Evolutionary conservation across 208 protist species (phyloP), one percentile per base, ranked within the genome.

Genomic region (Trypanosoma conorhini): DNA sequence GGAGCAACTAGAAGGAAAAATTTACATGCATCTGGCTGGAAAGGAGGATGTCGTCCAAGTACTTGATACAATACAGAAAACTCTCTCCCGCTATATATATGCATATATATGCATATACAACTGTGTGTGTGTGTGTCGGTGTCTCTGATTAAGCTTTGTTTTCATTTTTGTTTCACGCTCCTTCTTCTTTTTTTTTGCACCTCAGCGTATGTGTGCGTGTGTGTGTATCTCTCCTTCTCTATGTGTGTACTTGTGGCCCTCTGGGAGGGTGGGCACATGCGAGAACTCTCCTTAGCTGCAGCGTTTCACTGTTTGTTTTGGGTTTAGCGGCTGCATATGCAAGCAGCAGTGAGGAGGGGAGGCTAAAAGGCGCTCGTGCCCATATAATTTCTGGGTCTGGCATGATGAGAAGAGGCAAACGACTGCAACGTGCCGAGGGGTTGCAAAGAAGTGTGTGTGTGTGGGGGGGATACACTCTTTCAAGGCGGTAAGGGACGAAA

Each of bases 211-310:
- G 51, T 51, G n/a, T 56, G 28, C 38, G 24, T 70, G 10, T 61
- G 24, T 44, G 57, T 50, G 24, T 58, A n/a, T 59, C 15, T 58
- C 57, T 56, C 13, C 69, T 24, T 72, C 55, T 69, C 38, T 58
- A 19, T 59, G 24, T 58, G 28, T 42, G 17, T 33, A 42, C 21
- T 15, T 42, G 10, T 42, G 33, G 7, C 33, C 33, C 33, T 38
- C 33, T 38, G 33, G 33, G 33, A 9, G 33, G 33, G 33, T 38
- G 33, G 33, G 33, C 7, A 24, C 17, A 35, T 1, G 38, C 35
- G 35, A 35, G 22, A 35, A 33, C 57, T 9, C 12, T 42, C 8
- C 7, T 62, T 46, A 15, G 9, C 57, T 62, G 31, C 42, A 46
- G 8, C 15, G 8, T 46, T 21, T 46, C 17, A 15, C 17, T 46